Base-by-base conservation (phyloP, 2,329 filamentous ascomycete genomes). In the Leptographium flavum region DNA sequence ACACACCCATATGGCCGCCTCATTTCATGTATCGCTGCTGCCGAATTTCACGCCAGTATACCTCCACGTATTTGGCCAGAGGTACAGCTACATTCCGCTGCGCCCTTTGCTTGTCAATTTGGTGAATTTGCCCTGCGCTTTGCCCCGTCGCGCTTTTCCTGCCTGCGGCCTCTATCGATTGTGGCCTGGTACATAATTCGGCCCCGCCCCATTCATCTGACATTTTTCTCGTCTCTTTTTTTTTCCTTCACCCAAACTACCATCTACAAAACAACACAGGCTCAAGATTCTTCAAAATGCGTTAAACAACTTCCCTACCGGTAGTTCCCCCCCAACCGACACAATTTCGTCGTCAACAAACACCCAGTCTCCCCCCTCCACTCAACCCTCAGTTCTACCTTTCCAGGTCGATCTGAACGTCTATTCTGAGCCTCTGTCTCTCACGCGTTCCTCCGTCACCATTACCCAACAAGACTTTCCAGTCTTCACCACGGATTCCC, bases 401-500 rank as follows among this genome's bases (percentile, higher is more conserved):
- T 57, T 49, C 55, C 63, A 65, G 74, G 75, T 74, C 65, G 73
- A 75, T 59, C 76, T 83, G 79, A 81, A 81, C 75, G 78, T 68
- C 58, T 72, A 71, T 71, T 65, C 66, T 66, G 74, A 76, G 71
- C 64, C 68, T 61, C 58, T 59, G 59, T 70, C 68, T 70, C 67
- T 71, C 74, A 68, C 67, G 62, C 63, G 64, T 66, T 62, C 60
- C 57, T 62, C 70, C 69, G 65, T 67, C 65, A 77, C 67, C 67
- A 78, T 77, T 74, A 62, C 70, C 67, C 62, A 65, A 60, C 74
- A 70, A 76, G 79, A 81, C 76, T 76, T 73, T 56, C 59, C 70
- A 76, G 79, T 83, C 79, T 81, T 81, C 81, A 87, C 73, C 74
- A 87, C 83, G 83, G 82, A 83, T 84, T 75, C 78, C 64, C 62